phyloP scores from a whole-genome alignment of 495 filamentous ascomycete species.

The Penicillium mononematosum region DNA sequence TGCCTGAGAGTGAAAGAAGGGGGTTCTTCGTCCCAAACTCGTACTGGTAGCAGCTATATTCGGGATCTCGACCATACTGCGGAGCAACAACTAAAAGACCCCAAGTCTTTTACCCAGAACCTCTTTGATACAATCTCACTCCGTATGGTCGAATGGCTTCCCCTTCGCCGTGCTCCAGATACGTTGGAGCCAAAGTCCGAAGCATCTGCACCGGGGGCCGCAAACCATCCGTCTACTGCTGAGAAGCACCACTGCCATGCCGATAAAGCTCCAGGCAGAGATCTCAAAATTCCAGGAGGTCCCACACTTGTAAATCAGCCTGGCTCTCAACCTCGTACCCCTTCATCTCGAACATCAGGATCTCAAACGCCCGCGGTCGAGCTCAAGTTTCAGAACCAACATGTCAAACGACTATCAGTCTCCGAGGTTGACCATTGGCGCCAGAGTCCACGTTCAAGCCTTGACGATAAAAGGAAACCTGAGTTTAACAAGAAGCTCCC shows the following conservation, averaged over 20 bases:
- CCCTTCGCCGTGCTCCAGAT: constrained; percentile 45
- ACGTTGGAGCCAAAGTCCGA: constrained; percentile 19
- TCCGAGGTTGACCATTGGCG: constrained; percentile 41
- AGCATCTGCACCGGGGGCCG: not conserved
- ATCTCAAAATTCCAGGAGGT: constrained; percentile 11
- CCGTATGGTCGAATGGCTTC: constrained; percentile 78
- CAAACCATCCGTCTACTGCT: constrained; percentile 14
- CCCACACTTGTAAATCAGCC: constrained; percentile 1
- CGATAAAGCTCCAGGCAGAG: constrained; percentile 13
- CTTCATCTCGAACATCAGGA: constrained; percentile 30
- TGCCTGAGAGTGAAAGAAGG: not conserved
- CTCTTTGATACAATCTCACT: constrained; percentile 75
- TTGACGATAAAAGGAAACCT: constrained; percentile 37
- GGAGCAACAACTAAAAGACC: constrained; percentile 65
- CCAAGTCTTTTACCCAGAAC: constrained; percentile 80
- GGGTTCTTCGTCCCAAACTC: not conserved
- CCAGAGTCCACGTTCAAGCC: constrained; percentile 30
- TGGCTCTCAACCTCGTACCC: constrained; percentile 29
- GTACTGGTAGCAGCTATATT: constrained; percentile 16
- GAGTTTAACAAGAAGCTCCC: constrained; percentile 34
- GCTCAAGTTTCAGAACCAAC: constrained; percentile 38
- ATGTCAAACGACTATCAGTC: constrained; percentile 43
- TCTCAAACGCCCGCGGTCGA: constrained; percentile 36
- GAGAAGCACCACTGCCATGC: constrained; percentile 11
- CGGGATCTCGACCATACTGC: constrained; percentile 26